Evolutionary conservation across 768 basidiomycete genomes (phyloP).

Genomic region (Leccinum aurantiacum): DNA sequence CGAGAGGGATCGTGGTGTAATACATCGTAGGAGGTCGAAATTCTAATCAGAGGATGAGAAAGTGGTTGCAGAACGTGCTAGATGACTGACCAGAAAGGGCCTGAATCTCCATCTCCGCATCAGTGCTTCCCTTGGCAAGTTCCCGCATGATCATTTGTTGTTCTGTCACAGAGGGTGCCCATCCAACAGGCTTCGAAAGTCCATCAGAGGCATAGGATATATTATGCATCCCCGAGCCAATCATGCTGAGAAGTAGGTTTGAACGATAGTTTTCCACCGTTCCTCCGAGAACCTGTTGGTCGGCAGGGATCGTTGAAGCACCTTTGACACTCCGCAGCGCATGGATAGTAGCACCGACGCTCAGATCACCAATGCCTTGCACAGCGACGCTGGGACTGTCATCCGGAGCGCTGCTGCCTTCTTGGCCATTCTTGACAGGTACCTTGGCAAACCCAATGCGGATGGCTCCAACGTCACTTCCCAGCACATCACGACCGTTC

Average conservation of each 20-base stretch:
- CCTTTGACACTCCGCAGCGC: conserved; percentile 87
- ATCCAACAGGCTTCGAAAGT: conserved; percentile 60
- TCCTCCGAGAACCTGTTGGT: conserved; percentile 90
- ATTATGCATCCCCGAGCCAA: conserved; percentile 70
- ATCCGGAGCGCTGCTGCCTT: conserved; percentile 56
- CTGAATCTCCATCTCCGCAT: conserved; percentile 83
- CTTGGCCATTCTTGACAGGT: conserved; percentile 83
- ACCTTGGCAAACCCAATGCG: conserved; percentile 97
- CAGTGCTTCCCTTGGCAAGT: conserved; percentile 70
- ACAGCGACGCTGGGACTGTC: conserved; percentile 66
- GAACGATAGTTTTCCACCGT: conserved; percentile 94
- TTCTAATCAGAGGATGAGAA: conserved; percentile 46
- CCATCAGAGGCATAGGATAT: conserved; percentile 56
- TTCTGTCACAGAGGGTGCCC: conserved; percentile 78
- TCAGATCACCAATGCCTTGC: conserved; percentile 81
- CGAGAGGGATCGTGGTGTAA: conserved; percentile 91
- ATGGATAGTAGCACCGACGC: conserved; percentile 86
- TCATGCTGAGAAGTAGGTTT: conserved; percentile 87
- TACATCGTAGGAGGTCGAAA: conserved; percentile 94
- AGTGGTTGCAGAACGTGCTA: not conserved
- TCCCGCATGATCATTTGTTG: conserved; percentile 98
- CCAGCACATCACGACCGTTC: conserved; percentile 93
- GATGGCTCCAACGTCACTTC: conserved; percentile 94
- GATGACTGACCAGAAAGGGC: conserved; percentile 74
- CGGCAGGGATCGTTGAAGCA: conserved; percentile 87